These are phyloP conservation scores for Osmanthus fragrans DNA, from an alignment of 257 asterid genomes.

Conservation along the genomic window DNA sequence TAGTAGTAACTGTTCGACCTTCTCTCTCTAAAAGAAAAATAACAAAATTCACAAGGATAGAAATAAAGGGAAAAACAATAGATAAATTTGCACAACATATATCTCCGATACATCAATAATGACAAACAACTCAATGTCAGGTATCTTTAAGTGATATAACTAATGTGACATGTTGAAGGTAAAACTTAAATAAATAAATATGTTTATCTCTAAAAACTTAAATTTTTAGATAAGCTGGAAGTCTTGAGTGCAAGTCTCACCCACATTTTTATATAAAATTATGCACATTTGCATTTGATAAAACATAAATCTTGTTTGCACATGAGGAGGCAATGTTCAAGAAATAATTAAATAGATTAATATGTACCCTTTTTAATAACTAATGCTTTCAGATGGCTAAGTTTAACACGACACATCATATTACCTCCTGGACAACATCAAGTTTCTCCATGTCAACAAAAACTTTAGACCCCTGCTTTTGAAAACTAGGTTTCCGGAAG, in stretches of 20 bases:
- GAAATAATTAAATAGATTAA: not conserved
- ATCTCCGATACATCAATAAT: conserved; percentile 2
- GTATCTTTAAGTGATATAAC: not conserved
- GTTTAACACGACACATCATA: not conserved
- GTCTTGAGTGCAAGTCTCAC: not conserved
- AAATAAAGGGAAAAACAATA: conserved; percentile 8
- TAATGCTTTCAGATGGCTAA: not conserved
- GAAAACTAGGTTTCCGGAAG: conserved; percentile 62
- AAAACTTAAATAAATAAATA: not conserved
- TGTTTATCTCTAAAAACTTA: not conserved
- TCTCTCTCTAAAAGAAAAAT: conserved; percentile 65
- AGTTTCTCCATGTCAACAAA: conserved; percentile 70
- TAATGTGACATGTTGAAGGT: not conserved
- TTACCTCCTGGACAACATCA: conserved; percentile 87
- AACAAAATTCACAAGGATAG: conserved; percentile 16
- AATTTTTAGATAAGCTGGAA: not conserved
- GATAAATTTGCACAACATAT: conserved; percentile 1
- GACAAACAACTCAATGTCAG: conserved; percentile 5
- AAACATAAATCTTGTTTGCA: not conserved
- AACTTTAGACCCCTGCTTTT: conserved; percentile 73
- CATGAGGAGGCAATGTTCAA: not conserved
- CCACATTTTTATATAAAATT: not conserved
- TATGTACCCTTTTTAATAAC: not conserved
- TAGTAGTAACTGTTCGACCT: conserved; percentile 70
- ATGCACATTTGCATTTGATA: not conserved